Conservation (phyloP, 2,329 filamentous ascomycete genomes). For the Beauveria medogensis region DNA sequence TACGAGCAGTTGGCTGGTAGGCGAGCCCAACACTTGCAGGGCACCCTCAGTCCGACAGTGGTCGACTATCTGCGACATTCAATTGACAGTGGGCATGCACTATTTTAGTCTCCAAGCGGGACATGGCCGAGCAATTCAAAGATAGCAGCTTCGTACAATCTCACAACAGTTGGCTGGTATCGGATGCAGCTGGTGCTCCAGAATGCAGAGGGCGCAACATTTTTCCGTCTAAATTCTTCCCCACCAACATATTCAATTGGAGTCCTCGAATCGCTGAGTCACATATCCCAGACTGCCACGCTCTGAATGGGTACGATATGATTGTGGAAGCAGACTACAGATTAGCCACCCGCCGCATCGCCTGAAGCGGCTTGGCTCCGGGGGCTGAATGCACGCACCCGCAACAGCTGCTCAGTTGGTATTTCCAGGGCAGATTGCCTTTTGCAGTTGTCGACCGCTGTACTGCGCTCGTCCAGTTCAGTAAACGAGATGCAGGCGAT, state of each 20-base stretch:
- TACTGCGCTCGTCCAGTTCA: not conserved
- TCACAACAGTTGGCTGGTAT: not conserved
- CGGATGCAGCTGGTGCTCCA: not conserved
- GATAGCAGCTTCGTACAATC: constrained; percentile 1
- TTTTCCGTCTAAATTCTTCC: not conserved
- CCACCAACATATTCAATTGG: not conserved
- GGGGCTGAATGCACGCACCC: not conserved
- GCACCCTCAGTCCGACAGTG: not conserved
- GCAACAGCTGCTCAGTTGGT: not conserved
- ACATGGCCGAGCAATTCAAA: not conserved
- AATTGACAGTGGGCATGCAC: not conserved
- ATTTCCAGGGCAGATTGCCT: not conserved
- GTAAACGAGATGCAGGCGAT: constrained; percentile 4
- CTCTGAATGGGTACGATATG: not conserved
- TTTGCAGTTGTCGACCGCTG: not conserved
- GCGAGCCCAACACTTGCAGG: not conserved
- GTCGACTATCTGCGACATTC: not conserved
- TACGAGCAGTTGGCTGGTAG: not conserved
- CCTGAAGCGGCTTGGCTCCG: not conserved
- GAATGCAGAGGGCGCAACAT: not conserved
- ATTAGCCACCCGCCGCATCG: not conserved
- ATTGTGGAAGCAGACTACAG: not conserved
- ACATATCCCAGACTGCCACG: not conserved
- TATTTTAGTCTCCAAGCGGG: constrained; percentile 1
- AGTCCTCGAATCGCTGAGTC: not conserved